Conservation (phyloP, 805 yeast genomes). For the Candida ponderosae region DNA sequence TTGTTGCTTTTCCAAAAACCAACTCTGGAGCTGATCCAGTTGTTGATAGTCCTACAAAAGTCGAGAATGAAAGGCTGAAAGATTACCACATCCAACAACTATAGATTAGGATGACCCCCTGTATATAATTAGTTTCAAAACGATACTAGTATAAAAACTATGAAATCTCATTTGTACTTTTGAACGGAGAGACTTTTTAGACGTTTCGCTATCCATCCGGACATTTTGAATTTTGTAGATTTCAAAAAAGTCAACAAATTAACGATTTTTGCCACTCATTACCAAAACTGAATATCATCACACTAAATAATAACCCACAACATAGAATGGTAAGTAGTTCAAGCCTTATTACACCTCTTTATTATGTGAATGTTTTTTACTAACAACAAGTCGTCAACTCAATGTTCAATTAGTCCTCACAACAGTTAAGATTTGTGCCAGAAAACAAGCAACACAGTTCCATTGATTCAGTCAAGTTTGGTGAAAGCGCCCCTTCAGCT, state of each 20-base stretch:
- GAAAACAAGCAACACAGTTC: slow-evolving; percentile 32
- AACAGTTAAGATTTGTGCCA: slow-evolving; percentile 46
- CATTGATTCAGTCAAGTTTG: slow-evolving; percentile 44
- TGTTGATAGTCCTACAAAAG: slow-evolving; percentile 76
- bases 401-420: background rate
- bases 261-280: background rate
- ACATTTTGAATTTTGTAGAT: background rate
- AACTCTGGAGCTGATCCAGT: slow-evolving; percentile 83
- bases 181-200: background rate
- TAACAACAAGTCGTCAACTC: background rate
- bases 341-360: no score
- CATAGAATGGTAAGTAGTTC: no score
- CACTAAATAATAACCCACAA: no score
- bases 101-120: no score
- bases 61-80: slow-evolving; percentile 39
- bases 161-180: no score
- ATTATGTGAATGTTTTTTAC: background rate
- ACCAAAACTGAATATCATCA: no score
- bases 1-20: slow-evolving; percentile 93
- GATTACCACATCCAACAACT: slow-evolving; percentile 41
- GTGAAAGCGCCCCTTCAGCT: slow-evolving; percentile 49
- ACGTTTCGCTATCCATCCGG: background rate
- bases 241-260: no score
- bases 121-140: no score
- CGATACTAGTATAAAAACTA: no score